Conservation (phyloP, 116 monocot genomes). For the Thalassia testudinum region DNA sequence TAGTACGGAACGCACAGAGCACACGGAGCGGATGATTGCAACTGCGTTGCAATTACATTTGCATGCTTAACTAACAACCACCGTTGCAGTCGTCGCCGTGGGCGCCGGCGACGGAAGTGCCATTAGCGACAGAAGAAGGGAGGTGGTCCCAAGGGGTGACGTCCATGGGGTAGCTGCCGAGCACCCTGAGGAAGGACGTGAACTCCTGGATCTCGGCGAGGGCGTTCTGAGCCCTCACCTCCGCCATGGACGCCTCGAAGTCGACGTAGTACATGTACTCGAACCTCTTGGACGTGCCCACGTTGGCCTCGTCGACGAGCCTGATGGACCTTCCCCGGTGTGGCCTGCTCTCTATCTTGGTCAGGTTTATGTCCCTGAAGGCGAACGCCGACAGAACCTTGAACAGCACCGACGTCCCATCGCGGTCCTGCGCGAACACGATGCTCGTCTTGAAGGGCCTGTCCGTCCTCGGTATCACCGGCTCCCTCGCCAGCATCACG, state of each 20-base stretch:
- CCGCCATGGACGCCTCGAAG: constrained; percentile 63
- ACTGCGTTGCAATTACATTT: no score
- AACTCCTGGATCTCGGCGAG: constrained; percentile 65
- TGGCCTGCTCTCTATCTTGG: constrained; percentile 65
- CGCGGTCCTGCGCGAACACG: constrained; percentile 31
- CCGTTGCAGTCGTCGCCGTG: background rate
- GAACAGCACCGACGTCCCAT: constrained; percentile 35
- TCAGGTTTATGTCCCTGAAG: no score
- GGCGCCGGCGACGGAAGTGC: background rate
- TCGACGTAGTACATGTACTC: constrained; percentile 67
- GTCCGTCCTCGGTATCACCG: constrained; percentile 12
- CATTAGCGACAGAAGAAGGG: no score
- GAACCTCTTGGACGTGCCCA: no score
- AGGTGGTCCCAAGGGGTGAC: constrained; percentile 29
- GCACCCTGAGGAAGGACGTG: constrained; percentile 46
- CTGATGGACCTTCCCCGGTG: constrained; percentile 43
- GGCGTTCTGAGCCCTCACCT: no score
- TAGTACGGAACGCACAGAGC: no score
- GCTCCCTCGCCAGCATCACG: constrained; percentile 19
- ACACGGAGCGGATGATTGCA: no score
- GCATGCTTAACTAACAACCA: no score
- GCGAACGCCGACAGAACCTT: no score
- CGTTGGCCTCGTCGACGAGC: constrained; percentile 37
- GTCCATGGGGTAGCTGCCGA: constrained; percentile 59
- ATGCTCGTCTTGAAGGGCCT: no score